A percentile compares a stretch with the other conserved stretches of the same genome.
phyloP scores from a whole-genome alignment of 1,139 yeast genomes.

The Meyerozyma elateridarum region DNA sequence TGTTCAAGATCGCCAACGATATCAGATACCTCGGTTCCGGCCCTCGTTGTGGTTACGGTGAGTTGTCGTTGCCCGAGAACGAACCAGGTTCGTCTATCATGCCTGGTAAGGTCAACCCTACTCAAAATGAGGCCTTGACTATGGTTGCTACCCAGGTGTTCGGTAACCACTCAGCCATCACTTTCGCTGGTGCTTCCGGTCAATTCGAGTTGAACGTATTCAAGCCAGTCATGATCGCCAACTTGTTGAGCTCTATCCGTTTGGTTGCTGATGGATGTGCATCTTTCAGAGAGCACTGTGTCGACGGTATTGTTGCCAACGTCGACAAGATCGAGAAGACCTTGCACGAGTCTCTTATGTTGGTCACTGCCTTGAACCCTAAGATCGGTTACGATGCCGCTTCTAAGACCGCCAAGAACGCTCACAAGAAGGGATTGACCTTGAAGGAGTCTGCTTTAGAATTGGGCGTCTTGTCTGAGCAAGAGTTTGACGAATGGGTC shows the following conservation, averaged over 20 bases:
- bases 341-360: constrained; percentile 91
- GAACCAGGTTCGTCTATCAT: constrained; percentile 98
- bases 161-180: constrained; percentile 92
- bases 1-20: constrained; percentile 95
- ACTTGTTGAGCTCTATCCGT: constrained; percentile 82
- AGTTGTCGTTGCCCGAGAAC: constrained; percentile 90
- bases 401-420: constrained; percentile 96
- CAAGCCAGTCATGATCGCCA: constrained; percentile 92
- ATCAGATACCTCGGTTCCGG: constrained; percentile 98
- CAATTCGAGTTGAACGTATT: constrained; percentile 97
- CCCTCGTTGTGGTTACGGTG: constrained; percentile 99
- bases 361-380: constrained; percentile 97
- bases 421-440: constrained; percentile 95
- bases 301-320: constrained; percentile 90
- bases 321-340: constrained; percentile 78
- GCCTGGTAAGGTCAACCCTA: constrained; percentile 99
- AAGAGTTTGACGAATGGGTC: constrained; percentile 94
- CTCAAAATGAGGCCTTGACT: constrained; percentile 97
- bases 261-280: constrained; percentile 82
- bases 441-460: constrained; percentile 92
- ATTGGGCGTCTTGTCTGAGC: constrained; percentile 73
- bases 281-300: constrained; percentile 92
- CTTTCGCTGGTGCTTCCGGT: constrained; percentile 97
- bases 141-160: constrained; percentile 98
- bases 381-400: constrained; percentile 98